Evolutionary conservation across 495 filamentous ascomycete genomes (phyloP).

Genomic region (Neurospora sp.): DNA sequence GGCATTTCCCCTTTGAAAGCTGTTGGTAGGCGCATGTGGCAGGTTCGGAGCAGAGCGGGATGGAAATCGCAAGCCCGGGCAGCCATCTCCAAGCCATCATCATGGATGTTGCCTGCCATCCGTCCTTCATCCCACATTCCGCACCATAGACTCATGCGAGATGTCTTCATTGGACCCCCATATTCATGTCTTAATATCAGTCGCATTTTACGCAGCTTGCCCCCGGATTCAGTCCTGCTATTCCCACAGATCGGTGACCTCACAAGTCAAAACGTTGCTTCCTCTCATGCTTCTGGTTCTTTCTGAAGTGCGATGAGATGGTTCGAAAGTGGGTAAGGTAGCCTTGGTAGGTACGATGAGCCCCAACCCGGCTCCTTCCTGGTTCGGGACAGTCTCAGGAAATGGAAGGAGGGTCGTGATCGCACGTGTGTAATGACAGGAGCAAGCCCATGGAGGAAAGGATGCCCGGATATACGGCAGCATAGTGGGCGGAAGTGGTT

Average conservation of each 20-base stretch:
- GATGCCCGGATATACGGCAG: neutral
- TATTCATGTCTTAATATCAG: neutral
- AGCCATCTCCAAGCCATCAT: neutral
- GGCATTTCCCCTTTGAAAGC: neutral
- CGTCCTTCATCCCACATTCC: neutral
- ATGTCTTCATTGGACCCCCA: neutral
- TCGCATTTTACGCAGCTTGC: neutral
- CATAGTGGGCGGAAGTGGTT: neutral
- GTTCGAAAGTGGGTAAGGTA: neutral
- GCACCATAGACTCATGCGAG: neutral
- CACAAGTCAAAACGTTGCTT: neutral
- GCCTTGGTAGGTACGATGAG: neutral
- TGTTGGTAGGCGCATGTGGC: neutral
- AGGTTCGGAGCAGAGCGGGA: neutral
- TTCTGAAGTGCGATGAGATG: neutral
- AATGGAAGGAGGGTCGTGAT: neutral
- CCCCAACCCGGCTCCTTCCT: neutral
- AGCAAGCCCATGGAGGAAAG: neutral
- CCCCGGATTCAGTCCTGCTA: neutral
- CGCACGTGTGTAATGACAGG: neutral
- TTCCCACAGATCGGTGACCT: neutral
- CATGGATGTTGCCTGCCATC: neutral
- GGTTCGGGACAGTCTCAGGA: neutral
- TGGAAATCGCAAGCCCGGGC: neutral
- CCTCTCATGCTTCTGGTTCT: neutral